Evolutionary conservation across 306 rosid species (phyloP), one percentile per base, ranked within the genome.

Genomic region (Pyrus bretschneideri): DNA sequence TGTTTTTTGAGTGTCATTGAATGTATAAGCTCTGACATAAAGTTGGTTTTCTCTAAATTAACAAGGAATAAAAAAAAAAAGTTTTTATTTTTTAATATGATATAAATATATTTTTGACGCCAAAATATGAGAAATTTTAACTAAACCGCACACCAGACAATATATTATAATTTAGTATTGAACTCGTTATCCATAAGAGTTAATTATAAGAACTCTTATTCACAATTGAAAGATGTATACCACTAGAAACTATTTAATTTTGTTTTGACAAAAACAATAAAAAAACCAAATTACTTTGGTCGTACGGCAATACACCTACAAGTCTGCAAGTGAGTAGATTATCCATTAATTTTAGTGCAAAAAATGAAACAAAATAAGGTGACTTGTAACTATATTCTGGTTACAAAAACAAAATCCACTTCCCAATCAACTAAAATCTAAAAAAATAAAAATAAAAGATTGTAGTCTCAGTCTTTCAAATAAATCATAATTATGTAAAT

Each of bases 71-170:
- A 19, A 57, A 57, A 7, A 11, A 57, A 4, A 1, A 1, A 5
- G 25, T 25, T 57, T 57, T 3, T 3, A 9, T 4, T n/a, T 57
- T 55, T 10, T 57, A 3, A 19, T 57, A 57, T 57, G 9, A 8
- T 57, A 57, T 12, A 14, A 46, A 4, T 1, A 46, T 46, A 46
- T 35, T 35, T 35, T 46, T 46, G 3, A 46, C 18, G 18, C 18
- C 14, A 46, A 46, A 11, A 0, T 4, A 0, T 14, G 52, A 2
- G 52, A 5, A 4, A 5, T 11, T 49, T 40, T 3, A 0, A 4
- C 2, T 49, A 49, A 49, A 49, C 19, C 2, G 4, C 8, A 49
- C 19, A 49, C 4, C 0, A 4, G 0, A 15, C 19, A 49, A 49
- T 0, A 14, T 2, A 15, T 49, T 4, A 49, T 49, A 49, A 49